These are phyloP conservation scores for Leccinum pachyderme DNA, from an alignment of 1,284 basidiomycete genomes.

Conservation along the genomic window DNA sequence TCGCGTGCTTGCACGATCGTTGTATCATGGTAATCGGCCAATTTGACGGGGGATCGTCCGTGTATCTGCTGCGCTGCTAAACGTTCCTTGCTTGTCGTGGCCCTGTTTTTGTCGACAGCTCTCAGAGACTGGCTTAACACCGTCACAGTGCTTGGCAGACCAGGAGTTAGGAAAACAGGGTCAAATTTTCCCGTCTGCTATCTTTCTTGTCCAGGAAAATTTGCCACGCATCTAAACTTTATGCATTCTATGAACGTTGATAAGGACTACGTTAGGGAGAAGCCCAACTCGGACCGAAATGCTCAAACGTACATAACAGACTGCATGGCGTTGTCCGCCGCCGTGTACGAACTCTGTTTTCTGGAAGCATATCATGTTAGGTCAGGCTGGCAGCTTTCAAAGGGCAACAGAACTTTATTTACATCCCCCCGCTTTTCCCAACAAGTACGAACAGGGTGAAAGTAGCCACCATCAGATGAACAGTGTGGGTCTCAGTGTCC, in stretches of 20 bases:
- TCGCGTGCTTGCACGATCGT: not conserved
- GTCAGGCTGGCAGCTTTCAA: not conserved
- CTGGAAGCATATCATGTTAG: not conserved
- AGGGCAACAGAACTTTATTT: not conserved
- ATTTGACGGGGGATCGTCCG: not conserved
- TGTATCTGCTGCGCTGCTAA: not conserved
- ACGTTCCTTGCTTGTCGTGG: not conserved
- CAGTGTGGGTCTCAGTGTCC: not conserved
- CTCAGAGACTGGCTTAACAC: not conserved
- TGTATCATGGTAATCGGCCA: not conserved
- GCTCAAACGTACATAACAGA: not conserved
- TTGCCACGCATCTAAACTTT: not conserved
- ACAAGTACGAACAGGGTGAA: not conserved
- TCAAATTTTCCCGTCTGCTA: not conserved
- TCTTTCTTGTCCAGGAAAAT: not conserved
- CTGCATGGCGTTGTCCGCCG: not conserved
- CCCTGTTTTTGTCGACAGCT: not conserved
- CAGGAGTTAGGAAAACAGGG: not conserved
- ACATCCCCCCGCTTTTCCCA: not conserved
- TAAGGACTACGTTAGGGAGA: not conserved
- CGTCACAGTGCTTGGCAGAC: not conserved
- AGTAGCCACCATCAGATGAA: not conserved
- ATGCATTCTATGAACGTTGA: not conserved
- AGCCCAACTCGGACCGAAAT: not conserved
- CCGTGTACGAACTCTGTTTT: not conserved